Percentiles rank a stretch among this genome's conserved stretches.
Evolutionary conservation across 2,329 filamentous ascomycete genomes (phyloP).

Genomic region (Aspergillus sp.): DNA sequence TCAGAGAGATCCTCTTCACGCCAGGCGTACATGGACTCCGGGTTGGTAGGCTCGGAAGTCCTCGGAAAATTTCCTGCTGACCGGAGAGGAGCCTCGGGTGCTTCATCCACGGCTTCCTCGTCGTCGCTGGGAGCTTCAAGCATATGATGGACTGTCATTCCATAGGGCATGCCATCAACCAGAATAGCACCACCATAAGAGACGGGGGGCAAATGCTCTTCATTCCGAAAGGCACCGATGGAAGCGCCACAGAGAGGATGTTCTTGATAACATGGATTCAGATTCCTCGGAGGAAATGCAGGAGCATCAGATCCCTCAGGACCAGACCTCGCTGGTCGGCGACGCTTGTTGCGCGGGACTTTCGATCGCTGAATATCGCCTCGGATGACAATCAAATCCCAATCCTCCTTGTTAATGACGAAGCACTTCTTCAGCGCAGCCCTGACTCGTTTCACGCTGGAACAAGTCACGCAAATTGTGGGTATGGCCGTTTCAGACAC

Average conservation of each 20-base stretch:
- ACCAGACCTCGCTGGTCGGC: slow-evolving; percentile 25
- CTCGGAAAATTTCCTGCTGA: slow-evolving; percentile 37
- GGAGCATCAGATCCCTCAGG: slow-evolving; percentile 17
- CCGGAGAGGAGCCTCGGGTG: slow-evolving; percentile 27
- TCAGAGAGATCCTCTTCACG: slow-evolving; percentile 31
- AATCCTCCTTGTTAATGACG: slow-evolving; percentile 45
- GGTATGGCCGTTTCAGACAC: slow-evolving; percentile 48
- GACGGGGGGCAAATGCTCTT: slow-evolving; percentile 79
- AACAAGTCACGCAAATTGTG: slow-evolving; percentile 55
- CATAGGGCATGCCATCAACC: slow-evolving; percentile 74
- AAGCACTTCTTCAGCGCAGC: slow-evolving; percentile 50
- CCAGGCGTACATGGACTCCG: slow-evolving; percentile 29
- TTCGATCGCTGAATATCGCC: slow-evolving; percentile 50
- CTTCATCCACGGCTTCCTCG: slow-evolving; percentile 36
- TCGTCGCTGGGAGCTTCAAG: slow-evolving; percentile 58
- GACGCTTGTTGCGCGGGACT: slow-evolving; percentile 35
- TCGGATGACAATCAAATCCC: slow-evolving; percentile 52
- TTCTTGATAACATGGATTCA: slow-evolving; percentile 69
- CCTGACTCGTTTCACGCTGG: slow-evolving; percentile 49
- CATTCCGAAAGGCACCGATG: slow-evolving; percentile 80
- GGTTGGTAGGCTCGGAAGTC: slow-evolving; percentile 13
- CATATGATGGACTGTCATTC: slow-evolving; percentile 97
- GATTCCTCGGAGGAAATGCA: slow-evolving; percentile 20
- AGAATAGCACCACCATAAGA: slow-evolving; percentile 82
- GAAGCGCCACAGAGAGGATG: slow-evolving; percentile 77